phyloP scores from a whole-genome alignment of 331 rosid species.

The Prunus yedoensis region DNA sequence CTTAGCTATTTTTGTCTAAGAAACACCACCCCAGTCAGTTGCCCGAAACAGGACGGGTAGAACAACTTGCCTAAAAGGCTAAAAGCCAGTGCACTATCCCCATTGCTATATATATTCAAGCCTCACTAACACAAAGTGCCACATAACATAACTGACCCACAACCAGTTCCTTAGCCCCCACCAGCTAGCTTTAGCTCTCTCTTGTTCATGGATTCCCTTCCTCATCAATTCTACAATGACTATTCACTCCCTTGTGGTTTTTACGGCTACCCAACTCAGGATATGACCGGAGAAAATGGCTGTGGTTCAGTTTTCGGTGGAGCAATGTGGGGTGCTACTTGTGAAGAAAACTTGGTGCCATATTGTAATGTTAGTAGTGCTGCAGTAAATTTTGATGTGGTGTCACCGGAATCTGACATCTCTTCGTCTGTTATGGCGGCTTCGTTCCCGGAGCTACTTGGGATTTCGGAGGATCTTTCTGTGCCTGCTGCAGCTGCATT shows the following conservation, averaged over 20 bases:
- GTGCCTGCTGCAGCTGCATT: slow-evolving; percentile 23
- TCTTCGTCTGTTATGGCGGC: slow-evolving; percentile 31
- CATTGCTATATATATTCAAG: slow-evolving; percentile 12
- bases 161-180: neutral
- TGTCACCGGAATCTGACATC: slow-evolving; percentile 38
- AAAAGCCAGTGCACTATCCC: neutral
- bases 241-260: slow-evolving; percentile 11
- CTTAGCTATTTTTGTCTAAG: slow-evolving; percentile 14
- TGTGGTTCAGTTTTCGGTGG: slow-evolving; percentile 10
- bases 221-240: slow-evolving; percentile 27
- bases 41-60: neutral
- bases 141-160: slow-evolving; percentile 5
- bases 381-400: slow-evolving; percentile 21
- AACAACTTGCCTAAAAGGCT: slow-evolving; percentile 1
- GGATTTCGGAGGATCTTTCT: slow-evolving; percentile 34
- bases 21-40: neutral
- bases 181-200: neutral
- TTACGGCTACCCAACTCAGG: slow-evolving; percentile 15
- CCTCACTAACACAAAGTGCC: neutral
- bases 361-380: slow-evolving; percentile 34
- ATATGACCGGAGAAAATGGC: neutral
- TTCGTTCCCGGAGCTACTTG: slow-evolving; percentile 30
- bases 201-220: slow-evolving; percentile 26
- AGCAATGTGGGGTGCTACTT: slow-evolving; percentile 37
- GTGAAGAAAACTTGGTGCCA: slow-evolving; percentile 40